Percentiles rank a stretch among this genome's conserved stretches.
Evolutionary conservation across 2,329 filamentous ascomycete genomes (phyloP).

Genomic region (Talaromyces sp.): DNA sequence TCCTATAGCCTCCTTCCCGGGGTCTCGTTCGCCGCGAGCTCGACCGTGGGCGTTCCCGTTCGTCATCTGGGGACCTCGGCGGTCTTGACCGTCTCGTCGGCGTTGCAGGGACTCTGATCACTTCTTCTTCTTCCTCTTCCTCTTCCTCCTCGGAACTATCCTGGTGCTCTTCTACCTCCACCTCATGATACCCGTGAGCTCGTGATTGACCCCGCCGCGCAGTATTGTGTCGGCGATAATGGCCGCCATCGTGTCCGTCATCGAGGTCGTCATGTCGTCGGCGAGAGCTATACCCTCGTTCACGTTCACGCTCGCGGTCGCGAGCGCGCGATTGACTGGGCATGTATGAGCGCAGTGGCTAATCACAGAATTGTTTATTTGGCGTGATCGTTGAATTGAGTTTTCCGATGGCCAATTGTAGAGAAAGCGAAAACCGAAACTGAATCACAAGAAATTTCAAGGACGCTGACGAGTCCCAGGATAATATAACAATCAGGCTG

Average conservation of each 20-base stretch:
- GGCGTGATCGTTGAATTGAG: background rate
- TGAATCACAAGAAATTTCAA: background rate
- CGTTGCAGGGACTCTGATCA: background rate
- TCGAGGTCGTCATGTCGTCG: constrained; percentile 20
- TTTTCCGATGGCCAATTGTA: background rate
- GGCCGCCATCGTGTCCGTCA: constrained; percentile 5
- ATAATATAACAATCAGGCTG: background rate
- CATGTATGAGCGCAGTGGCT: constrained; percentile 18
- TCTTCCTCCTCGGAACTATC: constrained; percentile 4
- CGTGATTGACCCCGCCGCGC: constrained; percentile 17
- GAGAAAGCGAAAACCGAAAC: background rate
- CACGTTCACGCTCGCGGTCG: constrained; percentile 23
- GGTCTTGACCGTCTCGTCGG: background rate
- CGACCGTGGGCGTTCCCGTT: constrained; percentile 10
- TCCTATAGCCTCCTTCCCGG: constrained; percentile 14
- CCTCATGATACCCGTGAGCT: constrained; percentile 15
- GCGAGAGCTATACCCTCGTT: constrained; percentile 24
- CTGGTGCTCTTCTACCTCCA: constrained; percentile 15
- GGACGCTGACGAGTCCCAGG: too few relatives aligned
- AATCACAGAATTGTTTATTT: background rate
- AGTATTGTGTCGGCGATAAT: constrained; percentile 11
- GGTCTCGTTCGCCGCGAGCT: constrained; percentile 25
- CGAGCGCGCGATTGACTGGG: constrained; percentile 29
- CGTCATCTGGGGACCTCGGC: background rate
- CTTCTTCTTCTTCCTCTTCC: background rate